These are phyloP conservation scores for Azolla pinnata DNA, from an alignment of 75 land plant genomes.

Conservation along the genomic window DNA sequence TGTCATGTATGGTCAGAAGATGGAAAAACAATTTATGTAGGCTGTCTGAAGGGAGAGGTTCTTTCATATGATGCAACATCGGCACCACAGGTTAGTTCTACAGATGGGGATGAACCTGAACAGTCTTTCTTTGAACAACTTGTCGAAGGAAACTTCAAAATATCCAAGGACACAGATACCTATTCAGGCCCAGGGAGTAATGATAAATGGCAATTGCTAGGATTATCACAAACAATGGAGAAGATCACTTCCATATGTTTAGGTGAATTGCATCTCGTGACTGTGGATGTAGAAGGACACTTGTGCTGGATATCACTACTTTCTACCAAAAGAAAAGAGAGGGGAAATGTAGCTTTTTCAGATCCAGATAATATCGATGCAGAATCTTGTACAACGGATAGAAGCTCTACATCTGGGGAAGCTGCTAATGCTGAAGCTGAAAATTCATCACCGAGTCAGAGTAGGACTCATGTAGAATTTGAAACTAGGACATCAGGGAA, in stretches of 20 bases:
- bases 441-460: too few relatives aligned
- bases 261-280: conserved; percentile 15
- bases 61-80: conserved; percentile 11
- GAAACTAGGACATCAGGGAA: neutral
- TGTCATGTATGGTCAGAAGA: conserved; percentile 21
- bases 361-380: neutral
- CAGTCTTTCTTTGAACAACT: neutral
- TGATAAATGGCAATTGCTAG: neutral
- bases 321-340: neutral
- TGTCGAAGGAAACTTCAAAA: neutral
- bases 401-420: neutral
- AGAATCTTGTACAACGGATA: conserved; percentile 1
- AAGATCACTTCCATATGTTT: conserved; percentile 9
- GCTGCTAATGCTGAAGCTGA: too few relatives aligned
- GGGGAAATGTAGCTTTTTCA: neutral
- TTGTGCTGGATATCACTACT: conserved; percentile 17
- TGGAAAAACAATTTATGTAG: conserved; percentile 14
- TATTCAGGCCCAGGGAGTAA: neutral
- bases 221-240: neutral
- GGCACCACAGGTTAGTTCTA: neutral
- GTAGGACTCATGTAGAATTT: too few relatives aligned
- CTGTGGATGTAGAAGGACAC: conserved; percentile 11
- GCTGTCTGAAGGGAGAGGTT: conserved; percentile 17
- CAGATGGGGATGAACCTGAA: neutral
- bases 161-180: neutral